Evolutionary conservation across 805 yeast species (phyloP).

Genomic region (Metschnikowia matae): DNA sequence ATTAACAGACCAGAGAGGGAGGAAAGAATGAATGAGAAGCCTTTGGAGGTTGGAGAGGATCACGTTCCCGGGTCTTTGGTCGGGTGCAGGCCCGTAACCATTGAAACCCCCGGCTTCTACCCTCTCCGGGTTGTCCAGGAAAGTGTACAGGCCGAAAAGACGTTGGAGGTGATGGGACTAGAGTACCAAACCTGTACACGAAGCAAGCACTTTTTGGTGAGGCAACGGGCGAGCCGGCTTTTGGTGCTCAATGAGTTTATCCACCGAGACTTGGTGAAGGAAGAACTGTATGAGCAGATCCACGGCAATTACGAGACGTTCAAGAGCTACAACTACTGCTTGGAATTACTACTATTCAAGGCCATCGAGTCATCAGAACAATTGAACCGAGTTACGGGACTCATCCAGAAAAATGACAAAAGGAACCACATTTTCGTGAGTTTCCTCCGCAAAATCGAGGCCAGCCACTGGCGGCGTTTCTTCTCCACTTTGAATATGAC

Average conservation of each 20-base stretch:
- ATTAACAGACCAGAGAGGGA: too few species aligned
- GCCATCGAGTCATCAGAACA: slow-evolving; percentile 11
- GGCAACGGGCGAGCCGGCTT: slow-evolving; percentile 33
- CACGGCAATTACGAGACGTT: slow-evolving; percentile 36
- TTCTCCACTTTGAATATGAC: slow-evolving; percentile 38
- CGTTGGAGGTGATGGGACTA: slow-evolving; percentile 41
- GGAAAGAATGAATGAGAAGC: not conserved
- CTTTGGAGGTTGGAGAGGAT: not conserved
- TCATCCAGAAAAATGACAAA: slow-evolving; percentile 17
- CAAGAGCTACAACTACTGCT: slow-evolving; percentile 44
- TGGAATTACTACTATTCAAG: slow-evolving; percentile 46
- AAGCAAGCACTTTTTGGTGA: slow-evolving; percentile 27
- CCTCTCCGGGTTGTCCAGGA: slow-evolving; percentile 10
- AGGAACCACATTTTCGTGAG: slow-evolving; percentile 42
- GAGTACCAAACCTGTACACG: slow-evolving; percentile 31
- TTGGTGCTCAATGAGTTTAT: slow-evolving; percentile 45
- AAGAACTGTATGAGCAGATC: slow-evolving; percentile 22
- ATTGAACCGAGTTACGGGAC: slow-evolving; percentile 11
- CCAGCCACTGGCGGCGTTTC: slow-evolving; percentile 49
- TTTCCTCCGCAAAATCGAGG: slow-evolving; percentile 58
- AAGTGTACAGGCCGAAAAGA: not conserved
- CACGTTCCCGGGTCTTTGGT: not conserved
- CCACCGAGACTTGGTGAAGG: slow-evolving; percentile 38
- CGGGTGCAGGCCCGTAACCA: not conserved
- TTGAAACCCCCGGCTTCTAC: slow-evolving; percentile 3